phyloP scores from a whole-genome alignment of 164 flowering plant genomes.

The Magnolia changhungtana region DNA sequence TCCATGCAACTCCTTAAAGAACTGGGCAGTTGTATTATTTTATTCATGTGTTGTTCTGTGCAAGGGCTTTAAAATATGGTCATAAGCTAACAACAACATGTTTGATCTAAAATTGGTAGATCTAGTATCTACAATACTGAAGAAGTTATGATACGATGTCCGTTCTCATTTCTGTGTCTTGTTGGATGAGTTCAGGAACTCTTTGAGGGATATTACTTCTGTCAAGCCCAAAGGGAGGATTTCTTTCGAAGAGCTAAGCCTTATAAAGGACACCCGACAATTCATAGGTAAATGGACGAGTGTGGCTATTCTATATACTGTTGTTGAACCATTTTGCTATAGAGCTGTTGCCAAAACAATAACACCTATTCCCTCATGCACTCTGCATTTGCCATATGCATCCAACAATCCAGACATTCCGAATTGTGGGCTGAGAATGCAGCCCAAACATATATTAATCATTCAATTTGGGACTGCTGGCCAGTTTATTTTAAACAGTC shows the following conservation, averaged over 20 bases:
- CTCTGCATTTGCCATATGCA: background rate
- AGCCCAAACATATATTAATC: too few relatives aligned
- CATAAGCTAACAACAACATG: background rate
- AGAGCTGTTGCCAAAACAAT: background rate
- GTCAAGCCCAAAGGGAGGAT: slow-evolving; percentile 98
- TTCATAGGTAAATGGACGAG: slow-evolving; percentile 42
- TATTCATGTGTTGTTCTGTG: background rate
- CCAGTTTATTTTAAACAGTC: background rate
- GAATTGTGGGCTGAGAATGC: background rate
- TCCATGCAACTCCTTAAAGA: background rate
- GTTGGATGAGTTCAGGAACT: slow-evolving; percentile 53
- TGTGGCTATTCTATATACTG: background rate
- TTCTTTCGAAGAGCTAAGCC: slow-evolving; percentile 82
- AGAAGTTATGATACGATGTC: background rate
- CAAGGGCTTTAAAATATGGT: background rate
- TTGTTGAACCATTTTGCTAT: background rate
- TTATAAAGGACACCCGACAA: slow-evolving; percentile 78
- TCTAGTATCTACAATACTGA: background rate
- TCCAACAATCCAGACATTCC: background rate
- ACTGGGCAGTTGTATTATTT: background rate
- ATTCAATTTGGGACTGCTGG: background rate
- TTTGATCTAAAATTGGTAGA: background rate
- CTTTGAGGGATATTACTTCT: slow-evolving; percentile 96
- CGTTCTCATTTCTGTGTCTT: background rate
- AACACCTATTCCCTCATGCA: background rate